Evolutionary conservation across 2,329 filamentous ascomycete species (phyloP).

Genomic region (Aspergillus fructus): DNA sequence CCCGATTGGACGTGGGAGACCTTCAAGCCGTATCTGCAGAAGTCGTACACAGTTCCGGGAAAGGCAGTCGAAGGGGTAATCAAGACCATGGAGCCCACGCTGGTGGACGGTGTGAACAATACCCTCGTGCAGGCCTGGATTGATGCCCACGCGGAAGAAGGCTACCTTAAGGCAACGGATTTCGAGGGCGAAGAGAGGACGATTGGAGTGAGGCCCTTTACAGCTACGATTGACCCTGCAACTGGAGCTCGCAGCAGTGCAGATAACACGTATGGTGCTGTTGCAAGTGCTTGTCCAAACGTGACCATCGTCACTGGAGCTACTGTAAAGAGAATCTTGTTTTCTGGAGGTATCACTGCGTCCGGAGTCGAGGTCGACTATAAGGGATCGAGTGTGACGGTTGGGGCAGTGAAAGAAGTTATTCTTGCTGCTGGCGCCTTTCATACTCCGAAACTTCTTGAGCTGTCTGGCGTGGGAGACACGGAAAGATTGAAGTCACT

Average conservation of each 20-base stretch:
- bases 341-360: not conserved
- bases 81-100: not conserved
- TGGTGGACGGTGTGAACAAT: not conserved
- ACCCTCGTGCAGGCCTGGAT: not conserved
- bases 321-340: not conserved
- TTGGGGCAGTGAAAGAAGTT: conserved; percentile 50
- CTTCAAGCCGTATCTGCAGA: conserved; percentile 14
- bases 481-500: conserved; percentile 15
- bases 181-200: not conserved
- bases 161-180: not conserved
- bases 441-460: conserved; percentile 58
- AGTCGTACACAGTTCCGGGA: not conserved
- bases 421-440: conserved; percentile 60
- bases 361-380: not conserved
- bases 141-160: not conserved
- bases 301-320: not conserved
- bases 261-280: not conserved
- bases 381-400: conserved; percentile 7
- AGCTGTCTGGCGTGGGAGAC: conserved; percentile 61
- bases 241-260: not conserved
- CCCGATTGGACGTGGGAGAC: conserved; percentile 18
- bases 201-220: not conserved
- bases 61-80: not conserved
- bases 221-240: not conserved
- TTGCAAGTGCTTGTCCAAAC: not conserved